Evolutionary conservation across 164 flowering plant genomes (phyloP), one percentile per base, ranked within the genome.

Genomic region (Amborella trichopoda): DNA sequence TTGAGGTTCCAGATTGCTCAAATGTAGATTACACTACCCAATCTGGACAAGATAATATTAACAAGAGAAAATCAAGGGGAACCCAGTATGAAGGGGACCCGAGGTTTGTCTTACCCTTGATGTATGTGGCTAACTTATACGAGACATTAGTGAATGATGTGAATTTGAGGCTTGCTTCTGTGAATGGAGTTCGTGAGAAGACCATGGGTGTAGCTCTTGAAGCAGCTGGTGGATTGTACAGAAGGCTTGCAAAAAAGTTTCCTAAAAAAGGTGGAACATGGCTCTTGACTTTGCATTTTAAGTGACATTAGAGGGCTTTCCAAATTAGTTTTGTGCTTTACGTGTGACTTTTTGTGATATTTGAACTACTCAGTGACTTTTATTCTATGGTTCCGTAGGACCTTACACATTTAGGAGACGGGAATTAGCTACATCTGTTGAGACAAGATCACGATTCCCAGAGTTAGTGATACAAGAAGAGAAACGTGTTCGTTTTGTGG

Each of bases 401-500:
- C 54, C 79, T 16, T 78, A 67, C 54, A 55, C 61, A 39, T 93
- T 73, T 59, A 88, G 67, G 64, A 76, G 96, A 69, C 69, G 96
- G 66, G 99, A 93, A 62, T 62, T 91, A 55, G 96, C 99, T 37
- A 91, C 99, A 58, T 91, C 99, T 56, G 58, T 79, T 46, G 99
- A 93, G 64, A 93, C 99, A 62, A 78, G 96, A 62, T 66, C 91
- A 42, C 73, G 84, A 55, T 93, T 93, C 60, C 99, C 96, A 23
- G 99, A 84, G 60, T 66, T 93, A 55, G 99, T 93, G 16, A 74
- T 88, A 58, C 96, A 93, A 58, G 99, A 93, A 56, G 95, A 82
- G 65, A 93, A 93, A 68, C 72, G 99, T 38, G 99, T 93, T 49
- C 94, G 99, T 33, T 93, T 93, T 72, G 99, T 93, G 3, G 96